These are phyloP conservation scores for Alnus glutinosa DNA, from an alignment of 306 rosid species.

Conservation along the genomic window DNA sequence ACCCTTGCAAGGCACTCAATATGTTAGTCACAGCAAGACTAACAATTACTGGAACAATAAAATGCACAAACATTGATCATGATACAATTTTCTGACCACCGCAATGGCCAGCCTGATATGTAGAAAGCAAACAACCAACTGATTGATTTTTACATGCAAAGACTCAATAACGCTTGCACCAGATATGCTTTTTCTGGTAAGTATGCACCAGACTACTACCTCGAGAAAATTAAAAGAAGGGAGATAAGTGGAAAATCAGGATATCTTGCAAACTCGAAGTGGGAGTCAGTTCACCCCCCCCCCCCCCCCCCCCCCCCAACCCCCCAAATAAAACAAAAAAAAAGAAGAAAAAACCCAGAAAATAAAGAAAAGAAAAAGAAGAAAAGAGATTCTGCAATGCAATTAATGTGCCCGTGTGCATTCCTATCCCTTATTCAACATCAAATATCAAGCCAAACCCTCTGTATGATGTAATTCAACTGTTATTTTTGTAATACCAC, in stretches of 20 bases:
- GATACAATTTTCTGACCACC: background rate
- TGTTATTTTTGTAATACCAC: background rate
- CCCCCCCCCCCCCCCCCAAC: too few relatives aligned
- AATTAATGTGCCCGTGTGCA: background rate
- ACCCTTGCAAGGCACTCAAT: too few relatives aligned
- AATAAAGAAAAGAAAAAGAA: too few relatives aligned
- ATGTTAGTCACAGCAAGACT: conserved; percentile 6
- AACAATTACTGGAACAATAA: conserved; percentile 16
- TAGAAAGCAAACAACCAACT: conserved; percentile 17
- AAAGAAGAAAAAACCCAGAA: too few relatives aligned
- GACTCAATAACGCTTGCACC: background rate
- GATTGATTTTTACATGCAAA: background rate
- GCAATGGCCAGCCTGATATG: background rate
- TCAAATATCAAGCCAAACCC: background rate
- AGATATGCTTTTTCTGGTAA: background rate
- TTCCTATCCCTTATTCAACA: background rate
- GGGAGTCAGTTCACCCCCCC: background rate
- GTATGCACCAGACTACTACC: background rate
- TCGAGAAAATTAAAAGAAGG: background rate
- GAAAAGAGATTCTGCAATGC: background rate
- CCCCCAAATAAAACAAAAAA: too few relatives aligned
- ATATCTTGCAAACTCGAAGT: background rate
- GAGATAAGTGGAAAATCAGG: background rate
- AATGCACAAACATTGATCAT: conserved; percentile 1
- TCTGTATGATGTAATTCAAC: background rate